These are phyloP conservation scores for Aspergillus steynii DNA, from an alignment of 495 filamentous ascomycete genomes.

Conservation along the genomic window DNA sequence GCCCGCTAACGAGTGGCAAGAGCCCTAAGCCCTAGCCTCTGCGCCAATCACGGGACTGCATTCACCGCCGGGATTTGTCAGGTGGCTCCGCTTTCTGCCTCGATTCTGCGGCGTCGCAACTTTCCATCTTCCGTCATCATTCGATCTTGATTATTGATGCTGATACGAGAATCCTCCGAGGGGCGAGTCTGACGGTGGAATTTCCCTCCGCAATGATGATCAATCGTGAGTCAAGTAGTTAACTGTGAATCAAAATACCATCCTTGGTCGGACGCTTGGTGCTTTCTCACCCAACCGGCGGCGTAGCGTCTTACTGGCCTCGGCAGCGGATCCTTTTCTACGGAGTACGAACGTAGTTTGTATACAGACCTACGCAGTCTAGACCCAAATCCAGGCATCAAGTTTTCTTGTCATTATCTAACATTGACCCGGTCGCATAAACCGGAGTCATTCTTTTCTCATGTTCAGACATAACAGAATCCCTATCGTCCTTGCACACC, in stretches of 20 bases:
- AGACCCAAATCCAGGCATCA: neutral
- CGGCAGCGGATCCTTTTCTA: no score
- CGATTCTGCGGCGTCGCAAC: no score
- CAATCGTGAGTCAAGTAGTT: neutral
- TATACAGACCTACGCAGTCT: neutral
- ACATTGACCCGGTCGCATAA: slow-evolving; percentile 14
- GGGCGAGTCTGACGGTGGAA: neutral
- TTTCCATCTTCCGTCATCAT: neutral
- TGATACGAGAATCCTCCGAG: neutral
- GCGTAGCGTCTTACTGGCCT: no score
- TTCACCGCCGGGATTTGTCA: slow-evolving; percentile 25
- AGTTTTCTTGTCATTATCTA: slow-evolving; percentile 28
- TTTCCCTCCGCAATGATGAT: neutral
- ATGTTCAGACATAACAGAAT: slow-evolving; percentile 28
- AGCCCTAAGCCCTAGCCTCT: slow-evolving; percentile 48
- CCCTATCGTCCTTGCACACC: slow-evolving; percentile 11
- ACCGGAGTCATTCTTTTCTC: slow-evolving; percentile 8
- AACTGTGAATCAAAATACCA: no score
- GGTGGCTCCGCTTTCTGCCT: neutral
- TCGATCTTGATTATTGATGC: neutral
- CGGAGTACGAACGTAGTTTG: neutral
- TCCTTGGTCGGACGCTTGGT: no score
- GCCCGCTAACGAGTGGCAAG: slow-evolving; percentile 44
- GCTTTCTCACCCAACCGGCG: no score
- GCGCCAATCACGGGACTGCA: slow-evolving; percentile 29